These are phyloP conservation scores for Lonicera japonica DNA, from an alignment of 129 eudicot genomes.

Conservation along the genomic window DNA sequence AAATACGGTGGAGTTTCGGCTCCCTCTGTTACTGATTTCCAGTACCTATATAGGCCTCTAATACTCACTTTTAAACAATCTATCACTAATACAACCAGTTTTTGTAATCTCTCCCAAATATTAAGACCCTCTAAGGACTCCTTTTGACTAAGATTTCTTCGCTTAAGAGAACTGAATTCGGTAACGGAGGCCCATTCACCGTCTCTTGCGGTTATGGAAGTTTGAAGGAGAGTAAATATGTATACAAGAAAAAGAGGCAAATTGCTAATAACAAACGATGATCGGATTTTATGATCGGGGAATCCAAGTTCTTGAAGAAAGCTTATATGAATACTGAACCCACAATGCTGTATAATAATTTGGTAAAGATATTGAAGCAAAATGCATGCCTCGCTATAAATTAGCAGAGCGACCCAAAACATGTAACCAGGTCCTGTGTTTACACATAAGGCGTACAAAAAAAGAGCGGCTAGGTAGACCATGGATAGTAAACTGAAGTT, in stretches of 20 bases:
- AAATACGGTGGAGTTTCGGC: conserved; percentile 58
- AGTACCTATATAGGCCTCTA: conserved; percentile 35
- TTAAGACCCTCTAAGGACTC: conserved; percentile 20
- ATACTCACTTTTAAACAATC: conserved; percentile 13
- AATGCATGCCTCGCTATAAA: conserved; percentile 43
- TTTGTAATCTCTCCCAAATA: conserved; percentile 22
- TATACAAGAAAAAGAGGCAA: conserved; percentile 48
- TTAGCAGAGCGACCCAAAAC: conserved; percentile 43
- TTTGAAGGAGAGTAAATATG: conserved; percentile 42
- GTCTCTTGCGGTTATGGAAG: conserved; percentile 42
- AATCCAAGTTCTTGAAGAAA: conserved; percentile 42
- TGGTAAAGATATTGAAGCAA: conserved; percentile 48
- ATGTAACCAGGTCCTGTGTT: conserved; percentile 52
- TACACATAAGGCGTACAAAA: conserved; percentile 46
- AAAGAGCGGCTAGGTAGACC: conserved; percentile 48
- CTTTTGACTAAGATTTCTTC: conserved; percentile 13
- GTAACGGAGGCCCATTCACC: conserved; percentile 37
- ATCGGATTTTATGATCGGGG: conserved; percentile 22
- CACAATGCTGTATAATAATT: conserved; percentile 51
- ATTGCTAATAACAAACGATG: conserved; percentile 39
- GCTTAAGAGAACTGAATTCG: conserved; percentile 35
- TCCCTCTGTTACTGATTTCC: conserved; percentile 50
- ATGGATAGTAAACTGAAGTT: conserved; percentile 51
- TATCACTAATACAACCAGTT: conserved; percentile 7
- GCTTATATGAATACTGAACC: conserved; percentile 31